phyloP scores from a whole-genome alignment of 1,284 basidiomycete species.

The Singerocomus rubriflavus region DNA sequence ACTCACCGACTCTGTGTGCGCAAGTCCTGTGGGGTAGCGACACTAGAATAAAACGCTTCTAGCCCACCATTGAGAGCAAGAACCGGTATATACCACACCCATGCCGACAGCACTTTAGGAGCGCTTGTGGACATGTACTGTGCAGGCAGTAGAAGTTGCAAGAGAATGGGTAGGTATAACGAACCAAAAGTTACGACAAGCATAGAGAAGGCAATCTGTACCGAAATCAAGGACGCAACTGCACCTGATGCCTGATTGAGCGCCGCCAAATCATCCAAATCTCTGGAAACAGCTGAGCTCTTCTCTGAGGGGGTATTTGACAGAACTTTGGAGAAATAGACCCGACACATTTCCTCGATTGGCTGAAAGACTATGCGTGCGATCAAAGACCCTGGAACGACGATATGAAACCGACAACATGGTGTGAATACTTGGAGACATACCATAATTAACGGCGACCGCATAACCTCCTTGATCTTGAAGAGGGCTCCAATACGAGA shows the following conservation, averaged over 20 bases:
- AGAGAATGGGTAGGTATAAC: slow-evolving; percentile 66
- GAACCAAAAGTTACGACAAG: slow-evolving; percentile 74
- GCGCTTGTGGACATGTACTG: slow-evolving; percentile 74
- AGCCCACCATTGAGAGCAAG: slow-evolving; percentile 86
- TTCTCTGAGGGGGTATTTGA: slow-evolving; percentile 20
- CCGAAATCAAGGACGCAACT: slow-evolving; percentile 57
- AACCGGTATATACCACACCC: slow-evolving; percentile 84
- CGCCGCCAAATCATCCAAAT: background rate
- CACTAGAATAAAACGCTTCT: slow-evolving; percentile 85
- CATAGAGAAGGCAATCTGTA: slow-evolving; percentile 68
- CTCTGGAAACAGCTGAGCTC: background rate
- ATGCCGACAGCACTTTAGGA: slow-evolving; percentile 69
- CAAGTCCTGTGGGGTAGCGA: slow-evolving; percentile 63
- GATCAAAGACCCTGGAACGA: slow-evolving; percentile 73
- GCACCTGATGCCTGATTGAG: slow-evolving; percentile 40
- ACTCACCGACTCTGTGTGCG: slow-evolving; percentile 60
- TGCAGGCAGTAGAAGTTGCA: slow-evolving; percentile 69
- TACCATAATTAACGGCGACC: slow-evolving; percentile 91
- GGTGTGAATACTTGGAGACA: slow-evolving; percentile 22
- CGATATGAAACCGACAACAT: slow-evolving; percentile 1
- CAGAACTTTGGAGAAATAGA: slow-evolving; percentile 80
- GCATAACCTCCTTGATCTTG: slow-evolving; percentile 93
- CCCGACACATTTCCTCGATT: slow-evolving; percentile 83
- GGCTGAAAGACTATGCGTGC: slow-evolving; percentile 92
- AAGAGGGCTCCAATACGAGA: slow-evolving; percentile 79